Base-by-base conservation (phyloP, 2,329 filamentous ascomycete species). In the Fusarium beomiforme region DNA sequence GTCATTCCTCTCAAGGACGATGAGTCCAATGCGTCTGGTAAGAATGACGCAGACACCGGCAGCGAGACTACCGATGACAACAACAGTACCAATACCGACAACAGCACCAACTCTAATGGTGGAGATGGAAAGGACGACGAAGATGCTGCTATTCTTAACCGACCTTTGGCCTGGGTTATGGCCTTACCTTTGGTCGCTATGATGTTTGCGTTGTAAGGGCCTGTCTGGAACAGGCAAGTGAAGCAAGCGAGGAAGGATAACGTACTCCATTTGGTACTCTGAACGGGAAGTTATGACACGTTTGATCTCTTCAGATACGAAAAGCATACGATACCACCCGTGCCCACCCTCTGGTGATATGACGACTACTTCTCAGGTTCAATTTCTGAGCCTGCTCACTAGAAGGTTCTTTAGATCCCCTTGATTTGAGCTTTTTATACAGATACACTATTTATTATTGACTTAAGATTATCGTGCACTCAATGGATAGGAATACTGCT, bases 1-100 rank as follows among this genome's bases (percentile, higher is more conserved):
- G 85, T 89, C 54, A 81, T 82, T 66, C 82, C 82, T 24, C 79
- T 87, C 3, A 67, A 74, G n/a, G 79, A 83, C 41, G 79, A 85
- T 62, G 78, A 82, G 59, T 80, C 80, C 74, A 88, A 88, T 81
- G 78, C 78, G 70, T 79, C 81, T 16, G 85, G 85, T 73, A 82
- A 78, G 73, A 85, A 85, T 78, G 76, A 75, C 19, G 77, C 77
- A 56, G 70, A 79, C 43, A 83, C 80, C 39, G 79, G 78, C 57
- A 78, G 74, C 58, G 75, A 72, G 50, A 73, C 67, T 33, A 64
- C 59, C 34, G 69, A 61, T 16, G 70, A 75, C n/a, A 75, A 55
- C 24, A 73, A 75, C 21, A 75, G 69, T 47, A 71, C 71, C 10
- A 58, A 58, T 46, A 44, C 69, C 17, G 63, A 68, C 34, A 71